A percentile compares a stretch with the other conserved stretches of the same genome.
Conservation (phyloP, 148 eudicot genomes). For the Nepenthes gracilis region DNA sequence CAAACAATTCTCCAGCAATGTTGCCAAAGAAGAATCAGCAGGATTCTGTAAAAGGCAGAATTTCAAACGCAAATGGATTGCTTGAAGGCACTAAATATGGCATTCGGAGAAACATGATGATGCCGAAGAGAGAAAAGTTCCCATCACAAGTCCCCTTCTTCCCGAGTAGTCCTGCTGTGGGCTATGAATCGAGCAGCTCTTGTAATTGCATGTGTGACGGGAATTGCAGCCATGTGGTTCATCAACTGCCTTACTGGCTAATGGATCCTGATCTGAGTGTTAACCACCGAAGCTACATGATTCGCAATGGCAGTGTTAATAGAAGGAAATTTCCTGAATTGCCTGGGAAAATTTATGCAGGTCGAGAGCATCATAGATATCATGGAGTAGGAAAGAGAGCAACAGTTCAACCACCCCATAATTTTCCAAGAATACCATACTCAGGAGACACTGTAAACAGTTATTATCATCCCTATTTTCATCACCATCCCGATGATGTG, state of each 20-base stretch:
- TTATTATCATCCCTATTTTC: conserved; percentile 21
- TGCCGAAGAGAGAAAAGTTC: conserved; percentile 13
- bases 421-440: conserved; percentile 25
- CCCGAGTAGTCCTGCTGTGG: conserved; percentile 18
- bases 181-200: conserved; percentile 32
- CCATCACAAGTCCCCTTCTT: conserved; percentile 22
- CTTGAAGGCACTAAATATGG: no score
- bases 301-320: conserved; percentile 9
- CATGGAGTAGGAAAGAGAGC: conserved; percentile 13
- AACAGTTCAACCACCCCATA: conserved; percentile 15
- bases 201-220: conserved; percentile 26
- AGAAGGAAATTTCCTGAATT: conserved; percentile 22
- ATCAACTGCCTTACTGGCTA: conserved; percentile 16
- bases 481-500: conserved; percentile 28
- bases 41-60: conserved; percentile 11
- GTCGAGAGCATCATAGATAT: conserved; percentile 15
- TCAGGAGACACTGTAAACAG: conserved; percentile 36
- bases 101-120: conserved; percentile 16
- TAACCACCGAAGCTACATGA: conserved; percentile 11
- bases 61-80: conserved; percentile 1
- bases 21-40: conserved; percentile 13
- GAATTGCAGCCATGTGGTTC: conserved; percentile 14
- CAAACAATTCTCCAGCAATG: conserved; percentile 14
- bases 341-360: conserved; percentile 27
- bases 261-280: conserved; percentile 27